Base-by-base conservation (phyloP, 2,329 filamentous ascomycete genomes). In the Penicillium aurantiogriseum region DNA sequence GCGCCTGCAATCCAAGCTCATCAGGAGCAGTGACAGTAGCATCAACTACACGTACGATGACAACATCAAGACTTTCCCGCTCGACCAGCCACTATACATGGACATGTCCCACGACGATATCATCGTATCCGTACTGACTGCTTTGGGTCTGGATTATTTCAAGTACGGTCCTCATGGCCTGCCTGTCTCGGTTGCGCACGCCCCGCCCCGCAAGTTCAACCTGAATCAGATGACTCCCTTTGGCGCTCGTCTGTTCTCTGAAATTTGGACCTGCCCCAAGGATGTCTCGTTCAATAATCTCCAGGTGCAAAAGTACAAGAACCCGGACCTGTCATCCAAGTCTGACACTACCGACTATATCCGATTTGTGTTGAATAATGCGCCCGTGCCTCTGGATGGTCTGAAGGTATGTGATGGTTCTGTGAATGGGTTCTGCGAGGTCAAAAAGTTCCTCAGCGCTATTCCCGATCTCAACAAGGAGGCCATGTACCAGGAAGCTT, bases 81-180 rank as follows among this genome's bases (percentile, higher is more conserved):
- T 83, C 2, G 69, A 74, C 49, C 74, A 76, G 52, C 74, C 75
- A 4, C 76, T 83, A 61, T 83, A 82, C 60, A 76, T 80, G 56
- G 81, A 83, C 64, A 81, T 83, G 69, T 76, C 73, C 9, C 81
- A 83, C 65, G 80, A 83, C 67, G 78, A 82, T 59, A 79, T 81
- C 58, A 78, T 83, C 61, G 68, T 81, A 51, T 77, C 75, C 2
- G 73, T 75, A 3, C 68, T 83, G 8, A 75, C 80, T 0, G 81
- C 82, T 6, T 74, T 84, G 69, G 80, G 79, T 6, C 59, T 85
- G 45, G 79, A 84, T 63, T 83, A 83, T 64, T 80, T 84, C 71
- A 67, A 67, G 9, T 67, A 62, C 33, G 61, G 65, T 15, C 55
- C 64, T 0, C 39, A 60, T 2, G 69, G 69, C 2, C 43, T 72